Conservation (phyloP, 1,284 basidiomycete genomes). For the Neotropicomus parvogracilis region DNA sequence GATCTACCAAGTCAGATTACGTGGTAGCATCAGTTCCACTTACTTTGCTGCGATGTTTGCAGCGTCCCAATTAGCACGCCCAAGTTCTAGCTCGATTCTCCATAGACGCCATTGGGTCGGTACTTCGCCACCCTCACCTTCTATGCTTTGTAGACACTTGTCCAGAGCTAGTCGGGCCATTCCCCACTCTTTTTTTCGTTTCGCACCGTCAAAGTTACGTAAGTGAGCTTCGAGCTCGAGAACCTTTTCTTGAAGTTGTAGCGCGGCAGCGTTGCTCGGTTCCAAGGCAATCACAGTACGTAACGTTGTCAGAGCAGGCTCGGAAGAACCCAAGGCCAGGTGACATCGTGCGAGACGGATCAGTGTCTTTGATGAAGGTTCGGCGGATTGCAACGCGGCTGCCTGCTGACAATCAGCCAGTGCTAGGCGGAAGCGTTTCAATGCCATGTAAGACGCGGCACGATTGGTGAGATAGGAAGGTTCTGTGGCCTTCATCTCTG, state of each 20-base stretch:
- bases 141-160: constrained; percentile 66
- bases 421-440: constrained; percentile 73
- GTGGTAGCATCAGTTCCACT: constrained; percentile 27
- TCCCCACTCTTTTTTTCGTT: constrained; percentile 61
- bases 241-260: constrained; percentile 59
- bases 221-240: constrained; percentile 62
- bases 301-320: constrained; percentile 60
- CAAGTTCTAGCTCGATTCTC: constrained; percentile 73
- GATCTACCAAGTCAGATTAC: constrained; percentile 1
- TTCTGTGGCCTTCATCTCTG: constrained; percentile 65
- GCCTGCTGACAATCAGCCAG: constrained; percentile 79
- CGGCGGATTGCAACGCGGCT: constrained; percentile 54
- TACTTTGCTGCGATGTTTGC: constrained; percentile 73
- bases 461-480: constrained; percentile 81
- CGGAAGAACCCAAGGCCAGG: constrained; percentile 66
- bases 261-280: constrained; percentile 51
- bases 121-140: constrained; percentile 67
- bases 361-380: constrained; percentile 64
- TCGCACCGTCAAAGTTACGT: constrained; percentile 57
- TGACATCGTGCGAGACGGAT: constrained; percentile 79
- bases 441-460: constrained; percentile 80
- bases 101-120: constrained; percentile 78
- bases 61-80: constrained; percentile 64
- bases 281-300: constrained; percentile 55
- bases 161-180: constrained; percentile 70